Percentiles rank a stretch among this genome's conserved stretches.
Evolutionary conservation across 768 basidiomycete genomes (phyloP).

Genomic region (Boletus sp.): DNA sequence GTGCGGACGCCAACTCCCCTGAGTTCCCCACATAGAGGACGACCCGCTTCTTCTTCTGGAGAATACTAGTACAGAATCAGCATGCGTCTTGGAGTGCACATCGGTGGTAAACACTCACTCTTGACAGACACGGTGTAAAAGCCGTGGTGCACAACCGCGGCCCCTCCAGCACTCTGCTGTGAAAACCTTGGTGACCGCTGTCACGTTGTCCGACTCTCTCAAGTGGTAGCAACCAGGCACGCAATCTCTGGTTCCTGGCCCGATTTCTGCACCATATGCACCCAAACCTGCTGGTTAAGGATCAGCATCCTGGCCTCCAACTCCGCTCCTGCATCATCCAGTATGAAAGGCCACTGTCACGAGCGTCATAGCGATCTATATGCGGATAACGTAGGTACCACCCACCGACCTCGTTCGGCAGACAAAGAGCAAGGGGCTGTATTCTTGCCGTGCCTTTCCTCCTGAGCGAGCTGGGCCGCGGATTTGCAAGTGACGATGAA

Average conservation of each 20-base stretch:
- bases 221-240: slow-evolving; percentile 67
- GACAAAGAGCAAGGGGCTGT: slow-evolving; percentile 11
- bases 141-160: too few relatives aligned
- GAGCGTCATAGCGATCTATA: too few relatives aligned
- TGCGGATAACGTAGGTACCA: too few relatives aligned
- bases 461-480: slow-evolving; percentile 8
- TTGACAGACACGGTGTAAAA: too few relatives aligned
- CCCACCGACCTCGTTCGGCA: slow-evolving; percentile 9
- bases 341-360: slow-evolving; percentile 43
- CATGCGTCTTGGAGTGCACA: too few relatives aligned
- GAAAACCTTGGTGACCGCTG: too few relatives aligned
- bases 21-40: too few relatives aligned
- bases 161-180: too few relatives aligned
- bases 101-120: too few relatives aligned
- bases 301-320: slow-evolving; percentile 53
- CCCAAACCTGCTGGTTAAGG: slow-evolving; percentile 50
- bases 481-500: slow-evolving; percentile 19
- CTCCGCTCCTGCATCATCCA: slow-evolving; percentile 40
- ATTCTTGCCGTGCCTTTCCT: slow-evolving; percentile 3
- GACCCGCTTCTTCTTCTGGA: too few relatives aligned
- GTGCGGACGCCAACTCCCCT: too few relatives aligned
- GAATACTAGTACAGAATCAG: too few relatives aligned
- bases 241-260: slow-evolving; percentile 43
- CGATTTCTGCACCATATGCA: slow-evolving; percentile 41
- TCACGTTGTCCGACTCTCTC: slow-evolving; percentile 35